Evolutionary conservation across 169 alveolate genomes (phyloP).

Genomic region (Plasmodium adleri): DNA sequence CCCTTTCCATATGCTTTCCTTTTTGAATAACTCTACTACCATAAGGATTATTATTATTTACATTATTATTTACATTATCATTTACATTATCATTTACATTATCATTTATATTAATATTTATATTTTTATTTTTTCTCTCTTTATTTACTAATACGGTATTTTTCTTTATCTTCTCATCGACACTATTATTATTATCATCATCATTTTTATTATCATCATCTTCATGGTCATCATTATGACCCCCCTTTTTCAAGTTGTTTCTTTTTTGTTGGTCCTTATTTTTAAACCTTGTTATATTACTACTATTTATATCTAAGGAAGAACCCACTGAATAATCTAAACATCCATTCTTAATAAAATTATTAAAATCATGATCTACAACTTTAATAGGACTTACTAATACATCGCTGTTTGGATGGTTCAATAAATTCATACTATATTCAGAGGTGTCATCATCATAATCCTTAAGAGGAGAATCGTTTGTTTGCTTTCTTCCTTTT

Average conservation of each 20-base stretch:
- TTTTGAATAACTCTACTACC: no score
- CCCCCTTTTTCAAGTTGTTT: not conserved
- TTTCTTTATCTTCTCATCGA: not conserved
- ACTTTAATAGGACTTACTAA: constrained; percentile 15
- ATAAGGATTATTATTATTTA: no score
- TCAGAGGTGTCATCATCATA: constrained; percentile 14
- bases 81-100: not conserved
- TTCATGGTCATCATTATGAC: not conserved
- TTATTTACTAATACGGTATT: not conserved
- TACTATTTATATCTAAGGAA: constrained; percentile 17
- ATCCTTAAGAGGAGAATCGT: not conserved
- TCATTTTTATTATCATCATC: not conserved
- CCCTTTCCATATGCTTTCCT: no score
- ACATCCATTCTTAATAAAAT: constrained; percentile 26
- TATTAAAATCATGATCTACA: constrained; percentile 39
- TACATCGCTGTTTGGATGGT: not conserved
- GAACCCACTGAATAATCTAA: constrained; percentile 27
- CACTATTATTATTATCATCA: not conserved
- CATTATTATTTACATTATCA: no score
- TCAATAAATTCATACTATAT: constrained; percentile 3
- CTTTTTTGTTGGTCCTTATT: not conserved
- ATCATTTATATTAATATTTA: not conserved
- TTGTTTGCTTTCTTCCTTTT: not conserved
- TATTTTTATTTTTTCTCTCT: not conserved
- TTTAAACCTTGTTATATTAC: constrained; percentile 7